Evolutionary conservation across 1,284 basidiomycete species (phyloP).

Genomic region (Exobasidium rhododendri): DNA sequence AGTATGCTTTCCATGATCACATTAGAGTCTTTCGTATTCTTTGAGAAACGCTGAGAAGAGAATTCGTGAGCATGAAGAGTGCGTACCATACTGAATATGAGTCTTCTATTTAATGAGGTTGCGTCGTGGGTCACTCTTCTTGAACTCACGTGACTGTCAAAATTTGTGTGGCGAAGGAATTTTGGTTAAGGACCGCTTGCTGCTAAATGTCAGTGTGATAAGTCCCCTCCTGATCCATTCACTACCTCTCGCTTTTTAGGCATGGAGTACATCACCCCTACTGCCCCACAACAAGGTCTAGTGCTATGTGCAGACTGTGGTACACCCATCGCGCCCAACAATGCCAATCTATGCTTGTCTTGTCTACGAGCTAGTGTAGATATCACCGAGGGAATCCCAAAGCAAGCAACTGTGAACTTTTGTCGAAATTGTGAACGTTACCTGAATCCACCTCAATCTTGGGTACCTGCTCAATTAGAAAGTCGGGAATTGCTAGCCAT

Average conservation of each 20-base stretch:
- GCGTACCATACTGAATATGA: too few species aligned
- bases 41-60: too few species aligned
- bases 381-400: constrained; percentile 96
- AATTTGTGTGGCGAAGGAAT: neutral
- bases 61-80: too few species aligned
- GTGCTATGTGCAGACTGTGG: constrained; percentile 61
- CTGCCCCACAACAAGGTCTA: constrained; percentile 38
- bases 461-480: constrained; percentile 83
- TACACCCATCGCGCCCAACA: constrained; percentile 90
- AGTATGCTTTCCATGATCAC: too few species aligned
- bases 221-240: too few species aligned
- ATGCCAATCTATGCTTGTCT: constrained; percentile 90
- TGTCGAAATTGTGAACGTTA: constrained; percentile 96
- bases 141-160: neutral
- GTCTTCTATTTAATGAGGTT: too few species aligned
- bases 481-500: constrained; percentile 79
- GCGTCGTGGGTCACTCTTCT: too few species aligned
- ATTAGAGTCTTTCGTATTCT: too few species aligned
- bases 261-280: constrained; percentile 14
- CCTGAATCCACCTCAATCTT: constrained; percentile 81
- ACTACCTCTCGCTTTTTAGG: neutral
- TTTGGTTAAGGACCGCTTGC: too few species aligned
- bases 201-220: too few species aligned
- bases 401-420: constrained; percentile 90
- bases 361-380: constrained; percentile 88